These are phyloP conservation scores for Aaosphaeria pasadenensis DNA, from an alignment of 2,329 filamentous ascomycete genomes.

Conservation along the genomic window DNA sequence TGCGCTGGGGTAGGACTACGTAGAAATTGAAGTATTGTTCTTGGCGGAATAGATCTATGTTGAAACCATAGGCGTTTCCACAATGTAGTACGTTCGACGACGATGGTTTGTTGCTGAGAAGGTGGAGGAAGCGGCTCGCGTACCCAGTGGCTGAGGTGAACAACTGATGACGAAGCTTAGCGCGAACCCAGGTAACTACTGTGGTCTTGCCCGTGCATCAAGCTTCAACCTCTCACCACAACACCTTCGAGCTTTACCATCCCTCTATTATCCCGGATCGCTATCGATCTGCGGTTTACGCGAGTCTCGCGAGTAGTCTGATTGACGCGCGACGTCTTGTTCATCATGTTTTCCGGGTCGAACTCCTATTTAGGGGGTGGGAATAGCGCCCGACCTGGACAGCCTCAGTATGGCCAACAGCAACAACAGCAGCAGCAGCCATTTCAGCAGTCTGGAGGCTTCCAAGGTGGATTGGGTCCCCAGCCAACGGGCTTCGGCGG, in stretches of 20 bases:
- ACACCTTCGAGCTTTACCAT: slow-evolving; percentile 13
- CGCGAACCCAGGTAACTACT: slow-evolving; percentile 7
- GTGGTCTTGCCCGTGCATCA: too few species aligned
- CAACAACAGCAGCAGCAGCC: slow-evolving; percentile 40
- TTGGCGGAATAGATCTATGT: too few species aligned
- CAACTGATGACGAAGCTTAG: slow-evolving; percentile 24
- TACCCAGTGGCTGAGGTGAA: too few species aligned
- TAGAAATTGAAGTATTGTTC: too few species aligned
- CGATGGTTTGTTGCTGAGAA: too few species aligned
- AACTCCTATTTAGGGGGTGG: slow-evolving; percentile 81
- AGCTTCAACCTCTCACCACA: slow-evolving; percentile 17
- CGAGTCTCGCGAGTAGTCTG: slow-evolving; percentile 7
- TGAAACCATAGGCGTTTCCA: too few species aligned
- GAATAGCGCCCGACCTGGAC: slow-evolving; percentile 69
- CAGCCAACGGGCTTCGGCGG: slow-evolving; percentile 56
- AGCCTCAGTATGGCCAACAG: slow-evolving; percentile 48
- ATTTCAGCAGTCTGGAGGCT: slow-evolving; percentile 55
- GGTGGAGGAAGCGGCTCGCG: too few species aligned
- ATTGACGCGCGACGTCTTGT: slow-evolving; percentile 16
- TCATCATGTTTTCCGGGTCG: slow-evolving; percentile 82
- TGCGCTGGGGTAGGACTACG: too few species aligned
- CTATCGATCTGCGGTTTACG: slow-evolving; percentile 11
- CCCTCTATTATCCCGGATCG: slow-evolving; percentile 3
- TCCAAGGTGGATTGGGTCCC: slow-evolving; percentile 42
- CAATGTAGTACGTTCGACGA: too few species aligned